These are phyloP conservation scores for Metroxylon sagu DNA, from an alignment of 176 grass and related monocot genomes.

Conservation along the genomic window DNA sequence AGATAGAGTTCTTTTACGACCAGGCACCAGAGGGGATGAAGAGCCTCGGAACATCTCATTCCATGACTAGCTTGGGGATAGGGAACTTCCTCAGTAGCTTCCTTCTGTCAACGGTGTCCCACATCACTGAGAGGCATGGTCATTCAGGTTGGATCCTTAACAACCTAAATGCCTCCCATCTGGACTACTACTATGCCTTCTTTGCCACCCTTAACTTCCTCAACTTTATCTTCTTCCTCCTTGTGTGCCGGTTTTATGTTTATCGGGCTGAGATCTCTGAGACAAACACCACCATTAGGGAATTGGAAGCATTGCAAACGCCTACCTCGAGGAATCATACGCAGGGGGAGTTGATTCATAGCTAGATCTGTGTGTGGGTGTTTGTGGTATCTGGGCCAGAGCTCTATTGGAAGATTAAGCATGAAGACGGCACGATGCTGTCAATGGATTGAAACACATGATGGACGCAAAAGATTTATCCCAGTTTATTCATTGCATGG, in stretches of 20 bases:
- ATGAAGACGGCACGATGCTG: too few species aligned
- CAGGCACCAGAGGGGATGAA: constrained; percentile 94
- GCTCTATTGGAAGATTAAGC: too few species aligned
- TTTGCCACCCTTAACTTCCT: constrained; percentile 52
- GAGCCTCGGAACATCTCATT: constrained; percentile 72
- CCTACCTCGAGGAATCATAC: constrained; percentile 2
- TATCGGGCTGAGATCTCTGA: constrained; percentile 47
- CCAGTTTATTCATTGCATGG: too few species aligned
- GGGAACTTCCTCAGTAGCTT: constrained; percentile 85
- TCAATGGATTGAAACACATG: too few species aligned
- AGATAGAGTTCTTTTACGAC: constrained; percentile 95
- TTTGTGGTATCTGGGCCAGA: too few species aligned
- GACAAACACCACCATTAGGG: constrained; percentile 2
- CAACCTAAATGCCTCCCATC: constrained; percentile 74
- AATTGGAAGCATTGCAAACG: constrained; percentile 6
- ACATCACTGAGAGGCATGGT: constrained; percentile 37
- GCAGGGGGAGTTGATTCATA: too few species aligned
- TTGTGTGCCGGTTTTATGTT: constrained; percentile 62
- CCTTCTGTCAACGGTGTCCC: constrained; percentile 50
- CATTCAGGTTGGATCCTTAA: constrained; percentile 61
- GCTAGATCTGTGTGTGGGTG: too few species aligned
- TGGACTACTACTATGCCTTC: constrained; percentile 87
- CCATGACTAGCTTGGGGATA: constrained; percentile 72
- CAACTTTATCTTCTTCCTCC: constrained; percentile 57
- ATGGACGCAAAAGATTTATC: too few species aligned